phyloP scores from a whole-genome alignment of 768 basidiomycete genomes.

The Clathrus columnatus region DNA sequence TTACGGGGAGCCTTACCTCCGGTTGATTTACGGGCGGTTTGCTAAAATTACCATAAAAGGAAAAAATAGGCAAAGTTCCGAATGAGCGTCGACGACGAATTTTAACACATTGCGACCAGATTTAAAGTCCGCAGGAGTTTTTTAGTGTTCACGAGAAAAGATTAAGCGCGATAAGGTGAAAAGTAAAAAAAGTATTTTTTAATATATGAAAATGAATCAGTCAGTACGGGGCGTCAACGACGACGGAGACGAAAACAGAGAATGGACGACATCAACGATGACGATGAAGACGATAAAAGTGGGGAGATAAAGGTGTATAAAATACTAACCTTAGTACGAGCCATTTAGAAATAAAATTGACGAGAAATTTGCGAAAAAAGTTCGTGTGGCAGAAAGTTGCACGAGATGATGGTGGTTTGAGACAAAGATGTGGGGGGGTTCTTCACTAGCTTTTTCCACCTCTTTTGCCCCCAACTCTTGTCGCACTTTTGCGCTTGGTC shows the following conservation, averaged over 20 bases:
- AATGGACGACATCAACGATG: not conserved
- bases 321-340: conserved; percentile 11
- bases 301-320: not conserved
- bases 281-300: not conserved
- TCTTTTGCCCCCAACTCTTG: not conserved
- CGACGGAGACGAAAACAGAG: not conserved
- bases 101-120: not conserved
- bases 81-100: not conserved
- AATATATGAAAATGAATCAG: conserved; percentile 3
- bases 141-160: not conserved
- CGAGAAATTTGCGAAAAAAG: not conserved
- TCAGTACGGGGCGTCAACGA: not conserved
- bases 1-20: conserved; percentile 27
- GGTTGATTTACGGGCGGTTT: conserved; percentile 27
- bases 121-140: not conserved
- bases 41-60: conserved; percentile 18
- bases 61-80: conserved; percentile 5
- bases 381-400: conserved; percentile 5
- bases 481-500: not conserved
- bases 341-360: not conserved
- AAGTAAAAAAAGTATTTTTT: not conserved
- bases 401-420: conserved; percentile 11
- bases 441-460: not conserved
- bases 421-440: conserved; percentile 3
- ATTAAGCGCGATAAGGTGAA: conserved; percentile 3